Conservation (phyloP, 2,329 filamentous ascomycete genomes). For the Ceratocystis albifundus region DNA sequence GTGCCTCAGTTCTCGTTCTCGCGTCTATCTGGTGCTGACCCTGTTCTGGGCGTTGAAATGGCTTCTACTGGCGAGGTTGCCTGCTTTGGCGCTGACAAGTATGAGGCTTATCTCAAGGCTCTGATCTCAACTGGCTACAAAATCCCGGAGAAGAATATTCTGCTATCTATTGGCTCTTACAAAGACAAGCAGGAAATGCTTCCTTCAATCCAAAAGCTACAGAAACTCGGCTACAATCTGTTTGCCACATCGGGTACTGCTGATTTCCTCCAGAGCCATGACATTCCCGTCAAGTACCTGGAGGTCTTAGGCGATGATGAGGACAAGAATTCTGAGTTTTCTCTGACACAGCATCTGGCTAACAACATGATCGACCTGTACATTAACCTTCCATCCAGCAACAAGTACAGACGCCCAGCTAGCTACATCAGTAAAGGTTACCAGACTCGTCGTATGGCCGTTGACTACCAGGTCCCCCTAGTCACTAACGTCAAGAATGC, state of each 20-base stretch:
- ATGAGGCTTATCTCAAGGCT: constrained; percentile 95
- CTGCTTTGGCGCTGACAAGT: constrained; percentile 89
- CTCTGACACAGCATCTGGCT: constrained; percentile 86
- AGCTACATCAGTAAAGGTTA: constrained; percentile 99
- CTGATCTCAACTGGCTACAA: constrained; percentile 93
- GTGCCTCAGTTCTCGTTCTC: constrained; percentile 99
- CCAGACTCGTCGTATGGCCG: constrained; percentile 91
- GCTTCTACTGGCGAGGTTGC: constrained; percentile 97
- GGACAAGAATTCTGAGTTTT: constrained; percentile 90
- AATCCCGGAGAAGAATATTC: constrained; percentile 86
- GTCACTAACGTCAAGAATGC: constrained; percentile 99
- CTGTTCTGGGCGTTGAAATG: constrained; percentile 96
- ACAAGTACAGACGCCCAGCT: constrained; percentile 88
- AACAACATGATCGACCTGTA: constrained; percentile 98
- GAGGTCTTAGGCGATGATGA: constrained; percentile 73
- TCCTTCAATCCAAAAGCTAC: constrained; percentile 77
- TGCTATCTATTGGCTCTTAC: constrained; percentile 90
- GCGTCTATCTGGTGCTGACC: constrained; percentile 86
- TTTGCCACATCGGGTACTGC: constrained; percentile 95
- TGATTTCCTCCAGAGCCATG: constrained; percentile 89
- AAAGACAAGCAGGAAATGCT: constrained; percentile 98
- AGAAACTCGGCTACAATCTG: constrained; percentile 85
- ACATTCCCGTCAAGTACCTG: constrained; percentile 82
- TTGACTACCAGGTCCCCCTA: constrained; percentile 90
- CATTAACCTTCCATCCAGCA: constrained; percentile 98